A percentile compares a stretch with the other conserved stretches of the same genome.
phyloP scores from a whole-genome alignment of 768 basidiomycete genomes.

The Leccinum rimulosum region DNA sequence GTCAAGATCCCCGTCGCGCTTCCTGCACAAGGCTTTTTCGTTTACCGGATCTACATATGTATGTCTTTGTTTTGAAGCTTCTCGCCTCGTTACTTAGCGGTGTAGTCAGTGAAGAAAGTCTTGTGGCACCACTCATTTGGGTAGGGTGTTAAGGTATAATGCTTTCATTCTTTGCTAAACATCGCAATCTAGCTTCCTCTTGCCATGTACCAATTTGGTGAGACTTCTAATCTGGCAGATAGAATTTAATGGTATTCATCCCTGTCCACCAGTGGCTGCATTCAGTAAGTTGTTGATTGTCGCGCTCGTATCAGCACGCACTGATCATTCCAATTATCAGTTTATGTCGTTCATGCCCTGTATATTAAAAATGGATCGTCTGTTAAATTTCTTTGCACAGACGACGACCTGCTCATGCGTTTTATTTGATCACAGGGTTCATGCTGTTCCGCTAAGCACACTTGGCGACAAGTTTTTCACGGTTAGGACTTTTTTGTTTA shows the following conservation, averaged over 20 bases:
- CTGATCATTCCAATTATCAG: neutral
- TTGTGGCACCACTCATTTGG: conserved; percentile 4
- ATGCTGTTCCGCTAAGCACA: neutral
- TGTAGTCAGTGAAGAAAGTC: conserved; percentile 1
- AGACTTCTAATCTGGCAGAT: neutral
- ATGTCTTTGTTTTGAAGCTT: neutral
- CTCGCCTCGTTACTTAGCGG: neutral
- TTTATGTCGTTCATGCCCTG: neutral
- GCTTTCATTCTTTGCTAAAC: neutral
- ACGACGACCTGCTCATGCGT: neutral
- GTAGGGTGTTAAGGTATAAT: neutral
- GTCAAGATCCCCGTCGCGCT: neutral
- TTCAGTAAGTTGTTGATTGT: neutral
- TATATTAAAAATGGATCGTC: neutral
- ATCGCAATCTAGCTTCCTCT: neutral
- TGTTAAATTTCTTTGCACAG: neutral
- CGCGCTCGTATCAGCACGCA: neutral
- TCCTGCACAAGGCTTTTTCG: conserved; percentile 8
- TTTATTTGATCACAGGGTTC: neutral
- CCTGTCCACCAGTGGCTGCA: neutral
- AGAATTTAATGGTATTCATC: neutral
- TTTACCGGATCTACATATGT: conserved; percentile 9
- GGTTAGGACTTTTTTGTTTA: neutral
- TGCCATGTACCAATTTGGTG: conserved; percentile 1
- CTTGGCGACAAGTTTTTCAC: neutral